Evolutionary conservation across 176 grass and related monocot species (phyloP).

Genomic region (Pontederia crassipes): DNA sequence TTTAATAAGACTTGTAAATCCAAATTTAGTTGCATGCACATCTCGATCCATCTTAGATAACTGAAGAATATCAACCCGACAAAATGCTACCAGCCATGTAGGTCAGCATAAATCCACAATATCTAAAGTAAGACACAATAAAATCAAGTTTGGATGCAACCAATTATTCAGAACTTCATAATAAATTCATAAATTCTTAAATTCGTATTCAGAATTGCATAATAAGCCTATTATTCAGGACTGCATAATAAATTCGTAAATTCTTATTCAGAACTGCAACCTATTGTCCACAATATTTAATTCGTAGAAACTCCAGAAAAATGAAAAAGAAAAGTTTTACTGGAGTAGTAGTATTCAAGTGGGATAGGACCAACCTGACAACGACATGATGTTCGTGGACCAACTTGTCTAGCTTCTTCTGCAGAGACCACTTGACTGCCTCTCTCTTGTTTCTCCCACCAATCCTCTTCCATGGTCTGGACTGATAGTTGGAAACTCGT

Average conservation of each 20-base stretch:
- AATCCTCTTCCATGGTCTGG: conserved; percentile 32
- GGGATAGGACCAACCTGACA: conserved; percentile 54
- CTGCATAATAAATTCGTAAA: neutral
- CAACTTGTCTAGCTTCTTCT: conserved; percentile 61
- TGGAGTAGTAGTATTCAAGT: neutral
- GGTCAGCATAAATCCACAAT: no score
- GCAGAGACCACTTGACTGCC: conserved; percentile 41
- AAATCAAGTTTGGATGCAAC: neutral
- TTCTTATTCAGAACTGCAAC: no score
- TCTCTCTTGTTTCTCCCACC: conserved; percentile 70
- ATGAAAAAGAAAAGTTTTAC: neutral
- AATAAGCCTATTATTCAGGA: neutral
- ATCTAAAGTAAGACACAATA: no score
- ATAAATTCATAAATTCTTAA: no score
- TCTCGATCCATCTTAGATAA: no score
- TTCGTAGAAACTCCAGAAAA: neutral
- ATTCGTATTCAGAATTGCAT: neutral
- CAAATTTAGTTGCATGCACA: no score
- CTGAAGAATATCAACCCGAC: no score
- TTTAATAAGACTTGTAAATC: no score
- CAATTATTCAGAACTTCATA: neutral
- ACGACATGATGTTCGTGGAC: conserved; percentile 38
- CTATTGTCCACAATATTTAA: no score
- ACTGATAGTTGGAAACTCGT: conserved; percentile 20
- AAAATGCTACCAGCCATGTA: no score